phyloP scores from a whole-genome alignment of 345 rosid species.

The Hibiscus trionum region DNA sequence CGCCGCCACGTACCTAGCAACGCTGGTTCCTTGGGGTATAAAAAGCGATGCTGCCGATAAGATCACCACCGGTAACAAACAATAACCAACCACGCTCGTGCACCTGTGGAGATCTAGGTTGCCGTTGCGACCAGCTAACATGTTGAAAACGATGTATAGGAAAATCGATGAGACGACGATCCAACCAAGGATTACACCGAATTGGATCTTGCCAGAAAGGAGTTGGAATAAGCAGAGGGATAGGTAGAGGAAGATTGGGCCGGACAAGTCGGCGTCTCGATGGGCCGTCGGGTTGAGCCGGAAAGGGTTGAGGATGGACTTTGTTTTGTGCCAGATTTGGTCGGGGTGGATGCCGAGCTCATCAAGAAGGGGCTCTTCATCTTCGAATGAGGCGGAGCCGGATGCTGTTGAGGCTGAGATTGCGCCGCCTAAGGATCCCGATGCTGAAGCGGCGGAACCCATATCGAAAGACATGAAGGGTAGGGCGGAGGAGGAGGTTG shows the following conservation, averaged over 20 bases:
- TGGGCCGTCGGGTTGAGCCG: slow-evolving; percentile 61
- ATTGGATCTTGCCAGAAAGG: slow-evolving; percentile 88
- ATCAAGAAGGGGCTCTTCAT: slow-evolving; percentile 88
- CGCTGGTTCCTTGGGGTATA: slow-evolving; percentile 54
- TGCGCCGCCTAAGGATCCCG: slow-evolving; percentile 50
- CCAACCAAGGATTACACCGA: slow-evolving; percentile 92
- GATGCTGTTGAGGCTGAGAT: slow-evolving; percentile 37
- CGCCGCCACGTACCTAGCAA: slow-evolving; percentile 38
- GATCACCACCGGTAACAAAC: slow-evolving; percentile 72
- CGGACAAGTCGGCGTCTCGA: slow-evolving; percentile 79
- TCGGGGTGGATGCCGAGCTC: slow-evolving; percentile 97
- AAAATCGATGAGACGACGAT: slow-evolving; percentile 86
- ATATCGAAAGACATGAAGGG: slow-evolving; percentile 95
- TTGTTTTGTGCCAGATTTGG: slow-evolving; percentile 91
- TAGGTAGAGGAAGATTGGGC: slow-evolving; percentile 74
- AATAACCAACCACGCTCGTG: slow-evolving; percentile 85
- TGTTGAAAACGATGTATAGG: slow-evolving; percentile 76
- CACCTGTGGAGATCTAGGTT: slow-evolving; percentile 78
- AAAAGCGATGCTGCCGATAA: slow-evolving; percentile 71
- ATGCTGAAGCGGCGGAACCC: slow-evolving; percentile 52
- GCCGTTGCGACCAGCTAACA: slow-evolving; percentile 90
- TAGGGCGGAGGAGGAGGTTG: slow-evolving; percentile 30
- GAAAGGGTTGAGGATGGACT: slow-evolving; percentile 73
- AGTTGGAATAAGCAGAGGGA: slow-evolving; percentile 78
- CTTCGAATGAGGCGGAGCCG: slow-evolving; percentile 52